Evolutionary conservation across 805 yeast species (phyloP), one percentile per base, ranked within the genome.

Genomic region (Candida ficus): DNA sequence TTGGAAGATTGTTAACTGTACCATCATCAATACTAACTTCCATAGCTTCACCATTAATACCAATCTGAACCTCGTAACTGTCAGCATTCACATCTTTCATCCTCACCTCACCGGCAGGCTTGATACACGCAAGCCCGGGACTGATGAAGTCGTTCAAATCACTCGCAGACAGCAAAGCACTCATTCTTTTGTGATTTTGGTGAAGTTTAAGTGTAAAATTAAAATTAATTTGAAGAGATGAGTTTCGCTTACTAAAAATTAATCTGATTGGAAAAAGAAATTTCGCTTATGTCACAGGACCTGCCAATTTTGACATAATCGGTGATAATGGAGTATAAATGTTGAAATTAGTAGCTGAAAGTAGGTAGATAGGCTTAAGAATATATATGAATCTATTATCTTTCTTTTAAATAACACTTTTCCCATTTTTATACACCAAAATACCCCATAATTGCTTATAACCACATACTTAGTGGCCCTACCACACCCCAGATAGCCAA

Each of bases 51-150:
- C 85, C 87, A 32, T 70, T 67, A 18, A 60, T 55, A 42, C 75
- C 82, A 18, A 78, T 73, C 55, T 78, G 80, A 31, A 84, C 77
- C 46, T 78, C 85, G 17, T 45, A 47, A 14, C 35, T 39, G n/a
- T 37, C 31, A 6, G 48, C 39, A 26, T 45, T n/a, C n/a, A n/a
- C 28, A 58, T 47, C 45, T 30, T 46, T 46, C 12, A 49, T 57
- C 33, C 64, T 60, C 16, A 56, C 60, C 25, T 64, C 70, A 39
- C 75, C 81, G 10, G 80, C 81, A 0, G 98, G 96, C 63, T 88
- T 93, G 40, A 90, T 82, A 59, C 99, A 93, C 0, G 96, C 98
- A 21, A 86, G 80, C 0, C 96, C 95, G 0, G 98, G 99, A 25
- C 85, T 74, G 33, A 93, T 91, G 64, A 89, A 93, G 63, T 93